phyloP scores from a whole-genome alignment of 768 basidiomycete species.

The Mycena polygramma region DNA sequence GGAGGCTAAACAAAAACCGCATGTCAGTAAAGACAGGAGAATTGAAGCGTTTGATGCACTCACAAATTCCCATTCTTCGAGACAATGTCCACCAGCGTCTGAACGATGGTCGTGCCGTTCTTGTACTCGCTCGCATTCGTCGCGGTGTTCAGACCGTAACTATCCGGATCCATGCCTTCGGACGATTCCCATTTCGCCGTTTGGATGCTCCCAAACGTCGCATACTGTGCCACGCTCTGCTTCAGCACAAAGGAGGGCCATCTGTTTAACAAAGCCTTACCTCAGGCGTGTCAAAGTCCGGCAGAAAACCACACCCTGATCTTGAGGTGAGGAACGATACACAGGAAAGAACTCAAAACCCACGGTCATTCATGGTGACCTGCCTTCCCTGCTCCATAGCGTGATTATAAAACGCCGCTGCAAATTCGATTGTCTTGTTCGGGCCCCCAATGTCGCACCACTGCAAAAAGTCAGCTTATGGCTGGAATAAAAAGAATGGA shows the following conservation, averaged over 20 bases:
- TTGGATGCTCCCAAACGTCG: conserved; percentile 60
- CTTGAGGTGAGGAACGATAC: conserved; percentile 1
- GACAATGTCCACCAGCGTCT: conserved; percentile 67
- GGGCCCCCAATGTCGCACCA: conserved; percentile 73
- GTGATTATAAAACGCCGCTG: conserved; percentile 60
- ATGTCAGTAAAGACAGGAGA: no score
- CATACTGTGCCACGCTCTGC: conserved; percentile 43
- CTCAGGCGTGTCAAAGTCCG: conserved; percentile 70
- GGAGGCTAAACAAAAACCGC: conserved; percentile 58
- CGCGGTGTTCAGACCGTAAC: conserved; percentile 61
- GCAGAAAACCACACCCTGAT: conserved; percentile 61
- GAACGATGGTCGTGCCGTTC: conserved; percentile 62
- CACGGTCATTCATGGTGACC: conserved; percentile 58
- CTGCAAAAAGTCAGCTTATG: conserved; percentile 37
- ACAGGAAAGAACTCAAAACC: conserved; percentile 12
- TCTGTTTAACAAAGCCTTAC: no score
- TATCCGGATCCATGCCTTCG: conserved; percentile 69
- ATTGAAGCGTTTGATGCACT: conserved; percentile 30
- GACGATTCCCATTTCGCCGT: conserved; percentile 68
- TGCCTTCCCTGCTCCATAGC: conserved; percentile 56
- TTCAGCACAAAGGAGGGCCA: no score
- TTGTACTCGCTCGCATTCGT: conserved; percentile 61
- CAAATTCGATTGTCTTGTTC: conserved; percentile 59
- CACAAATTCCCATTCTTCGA: conserved; percentile 76
- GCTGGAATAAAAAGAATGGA: neutral